These are phyloP conservation scores for Trichoderma oligosporum DNA, from an alignment of 2,329 filamentous ascomycete species.

Conservation along the genomic window DNA sequence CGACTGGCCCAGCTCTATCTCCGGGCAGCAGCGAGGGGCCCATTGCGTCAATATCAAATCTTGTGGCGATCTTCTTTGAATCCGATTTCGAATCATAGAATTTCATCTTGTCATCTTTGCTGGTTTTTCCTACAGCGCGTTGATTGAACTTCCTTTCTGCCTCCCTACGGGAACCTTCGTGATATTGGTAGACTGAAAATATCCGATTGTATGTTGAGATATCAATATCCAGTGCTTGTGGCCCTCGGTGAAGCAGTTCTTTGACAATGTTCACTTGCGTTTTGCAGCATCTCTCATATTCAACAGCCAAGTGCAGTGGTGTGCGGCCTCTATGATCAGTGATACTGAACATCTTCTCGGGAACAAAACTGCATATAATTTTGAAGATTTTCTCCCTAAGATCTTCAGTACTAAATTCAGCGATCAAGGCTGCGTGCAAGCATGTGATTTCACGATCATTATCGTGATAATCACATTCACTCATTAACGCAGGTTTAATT, in stretches of 20 bases:
- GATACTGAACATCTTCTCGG: neutral
- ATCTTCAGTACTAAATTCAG: neutral
- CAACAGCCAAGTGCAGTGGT: neutral
- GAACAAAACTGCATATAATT: neutral
- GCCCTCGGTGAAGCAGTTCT: neutral
- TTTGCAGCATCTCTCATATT: constrained; percentile 2
- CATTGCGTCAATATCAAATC: neutral
- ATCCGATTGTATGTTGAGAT: neutral
- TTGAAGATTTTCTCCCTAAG: neutral
- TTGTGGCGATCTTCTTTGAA: neutral
- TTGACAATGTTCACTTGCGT: constrained; percentile 1
- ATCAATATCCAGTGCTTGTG: neutral
- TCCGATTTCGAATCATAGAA: neutral
- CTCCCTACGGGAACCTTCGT: neutral
- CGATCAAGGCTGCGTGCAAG: neutral
- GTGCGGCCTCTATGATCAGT: neutral
- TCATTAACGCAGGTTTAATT: neutral
- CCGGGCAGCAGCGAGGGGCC: neutral
- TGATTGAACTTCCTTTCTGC: neutral
- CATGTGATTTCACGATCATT: neutral
- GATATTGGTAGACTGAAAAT: constrained; percentile 6
- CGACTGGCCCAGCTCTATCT: neutral
- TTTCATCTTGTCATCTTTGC: neutral
- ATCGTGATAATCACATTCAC: neutral
- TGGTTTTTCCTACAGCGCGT: neutral